Evolutionary conservation across 495 filamentous ascomycete species (phyloP), one percentile per base, ranked within the genome.

Genomic region (Lasiosphaeria ovina): DNA sequence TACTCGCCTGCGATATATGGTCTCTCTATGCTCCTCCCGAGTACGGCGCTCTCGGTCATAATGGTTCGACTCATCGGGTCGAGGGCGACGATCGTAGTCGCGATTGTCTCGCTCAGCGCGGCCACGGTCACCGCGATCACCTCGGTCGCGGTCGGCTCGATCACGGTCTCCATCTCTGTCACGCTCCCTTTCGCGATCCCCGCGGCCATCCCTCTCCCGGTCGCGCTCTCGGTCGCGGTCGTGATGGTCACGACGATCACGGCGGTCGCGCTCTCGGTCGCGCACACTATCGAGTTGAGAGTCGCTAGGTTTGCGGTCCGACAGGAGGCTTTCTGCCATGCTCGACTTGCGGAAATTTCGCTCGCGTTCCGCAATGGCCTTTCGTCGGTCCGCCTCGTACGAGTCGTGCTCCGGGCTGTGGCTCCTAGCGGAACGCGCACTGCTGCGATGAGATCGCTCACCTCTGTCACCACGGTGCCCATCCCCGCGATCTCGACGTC

Each of bases 341-440:
- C 84, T 88, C 50, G 82, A 77, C 72, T 93, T 93, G 68, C 89
- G 87, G 73, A 92, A 93, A 60, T 92, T 91, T 50, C 89, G 85
- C 73, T 96, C 92, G 35, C 92, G 88, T 64, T 93, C 90, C 33
- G 89, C 90, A 68, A 89, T 89, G 17, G 91, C 90, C 69, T 93
- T 91, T 59, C 88, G 85, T 51, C 92, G 87, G 67, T 96, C 92
- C 50, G 89, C 91, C 72, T 94, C 92, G 68, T 96, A 96, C 12
- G 89, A 85, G 70, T 97, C 90, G 33, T 82, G 83, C 70, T 97
- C 93, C 6, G 53, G 92, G 42, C 88, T 91, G 52, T 90, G 89
- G 65, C 77, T 77, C 58, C 79, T 72, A 51, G 51, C 67, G 58
- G 69, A 68, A 60, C 74, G 74, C 32, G 51, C 72, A 66, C 81